These are phyloP conservation scores for Conidiobolus incongruus DNA, from an alignment of 371 early-diverging fungal genomes.

Conservation along the genomic window DNA sequence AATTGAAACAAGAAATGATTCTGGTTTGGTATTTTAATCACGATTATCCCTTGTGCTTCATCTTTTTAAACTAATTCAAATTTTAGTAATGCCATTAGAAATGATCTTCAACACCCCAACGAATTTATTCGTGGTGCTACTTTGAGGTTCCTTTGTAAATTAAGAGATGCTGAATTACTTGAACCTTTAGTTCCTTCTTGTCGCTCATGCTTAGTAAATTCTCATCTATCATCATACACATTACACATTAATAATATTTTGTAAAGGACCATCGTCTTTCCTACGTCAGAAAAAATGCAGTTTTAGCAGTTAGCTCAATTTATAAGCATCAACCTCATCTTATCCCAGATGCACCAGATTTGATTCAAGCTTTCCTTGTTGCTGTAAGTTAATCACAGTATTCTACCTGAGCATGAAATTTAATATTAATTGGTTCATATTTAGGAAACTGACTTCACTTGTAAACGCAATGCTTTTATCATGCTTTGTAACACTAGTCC, in stretches of 20 bases:
- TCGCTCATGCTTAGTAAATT: conserved; percentile 59
- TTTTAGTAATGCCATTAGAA: conserved; percentile 77
- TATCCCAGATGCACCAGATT: conserved; percentile 89
- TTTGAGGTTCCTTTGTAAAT: conserved; percentile 84
- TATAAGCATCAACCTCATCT: conserved; percentile 69
- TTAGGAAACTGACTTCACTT: conserved; percentile 80
- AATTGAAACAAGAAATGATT: conserved; percentile 88
- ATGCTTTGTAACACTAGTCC: conserved; percentile 65
- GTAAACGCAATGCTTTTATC: conserved; percentile 84
- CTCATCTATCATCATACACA: conserved; percentile 26
- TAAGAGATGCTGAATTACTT: conserved; percentile 79
- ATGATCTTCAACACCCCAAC: conserved; percentile 96
- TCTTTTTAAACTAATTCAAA: too few relatives aligned
- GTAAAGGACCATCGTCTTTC: conserved; percentile 81
- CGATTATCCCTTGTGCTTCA: background rate
- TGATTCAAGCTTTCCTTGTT: conserved; percentile 52
- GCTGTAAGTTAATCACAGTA: conserved; percentile 38
- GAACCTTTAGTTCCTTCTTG: conserved; percentile 85
- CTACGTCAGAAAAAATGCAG: conserved; percentile 95
- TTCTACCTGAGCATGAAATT: conserved; percentile 16
- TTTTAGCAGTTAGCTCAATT: conserved; percentile 75
- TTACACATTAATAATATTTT: conserved; percentile 10
- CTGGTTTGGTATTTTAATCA: conserved; percentile 54
- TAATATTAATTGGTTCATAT: conserved; percentile 27
- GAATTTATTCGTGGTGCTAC: conserved; percentile 96